Conservation (phyloP, 192 early-diverging fungal genomes). For the Backusella psychrophila region DNA sequence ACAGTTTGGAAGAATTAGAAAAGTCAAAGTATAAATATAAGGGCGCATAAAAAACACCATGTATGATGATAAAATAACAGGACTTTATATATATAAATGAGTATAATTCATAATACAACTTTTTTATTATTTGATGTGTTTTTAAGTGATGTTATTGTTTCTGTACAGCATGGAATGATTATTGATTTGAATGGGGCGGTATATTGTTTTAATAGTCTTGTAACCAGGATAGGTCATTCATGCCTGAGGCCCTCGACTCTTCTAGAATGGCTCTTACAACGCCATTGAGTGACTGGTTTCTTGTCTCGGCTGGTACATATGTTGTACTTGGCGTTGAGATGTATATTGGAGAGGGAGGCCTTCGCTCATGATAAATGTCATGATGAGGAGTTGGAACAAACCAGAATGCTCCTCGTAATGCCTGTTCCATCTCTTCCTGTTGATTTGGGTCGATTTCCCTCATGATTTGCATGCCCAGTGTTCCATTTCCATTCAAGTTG, state of each 20-base stretch:
- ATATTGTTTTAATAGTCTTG: constrained; percentile 15
- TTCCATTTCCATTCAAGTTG: background rate
- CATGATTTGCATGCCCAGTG: background rate
- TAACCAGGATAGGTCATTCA: constrained; percentile 29
- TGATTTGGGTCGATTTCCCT: background rate
- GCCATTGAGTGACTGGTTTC: too few relatives aligned
- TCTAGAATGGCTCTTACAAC: too few relatives aligned
- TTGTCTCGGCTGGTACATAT: background rate
- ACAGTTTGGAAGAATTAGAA: background rate
- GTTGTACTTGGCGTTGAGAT: background rate
- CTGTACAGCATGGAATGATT: background rate
- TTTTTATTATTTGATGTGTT: background rate
- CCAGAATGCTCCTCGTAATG: background rate
- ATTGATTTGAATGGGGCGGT: background rate
- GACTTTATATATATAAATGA: background rate
- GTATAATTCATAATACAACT: background rate
- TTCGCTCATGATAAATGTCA: background rate
- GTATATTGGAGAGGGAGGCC: background rate
- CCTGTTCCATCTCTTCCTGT: background rate
- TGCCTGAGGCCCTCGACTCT: background rate
- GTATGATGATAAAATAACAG: too few relatives aligned
- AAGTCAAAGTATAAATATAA: background rate
- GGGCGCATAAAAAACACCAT: background rate
- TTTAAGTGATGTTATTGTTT: background rate
- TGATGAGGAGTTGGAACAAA: background rate